Base-by-base conservation (phyloP, 495 filamentous ascomycete species). In the Durotheca rogersii region DNA sequence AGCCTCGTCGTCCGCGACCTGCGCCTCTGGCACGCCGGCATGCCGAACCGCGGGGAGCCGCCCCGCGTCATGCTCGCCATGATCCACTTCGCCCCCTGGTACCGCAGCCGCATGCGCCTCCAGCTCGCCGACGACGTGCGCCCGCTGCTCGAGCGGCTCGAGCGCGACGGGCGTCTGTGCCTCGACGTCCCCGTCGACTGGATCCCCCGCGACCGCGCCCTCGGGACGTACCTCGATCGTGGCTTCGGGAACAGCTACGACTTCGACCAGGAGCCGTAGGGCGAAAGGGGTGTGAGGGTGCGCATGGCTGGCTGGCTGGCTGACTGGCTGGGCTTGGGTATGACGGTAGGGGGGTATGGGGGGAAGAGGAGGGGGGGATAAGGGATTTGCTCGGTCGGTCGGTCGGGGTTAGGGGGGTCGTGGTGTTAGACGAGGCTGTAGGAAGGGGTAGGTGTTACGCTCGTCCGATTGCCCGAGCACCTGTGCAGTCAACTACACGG, bases 21-120 rank as follows among this genome's bases (percentile, higher is more conserved):
- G 41, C 59, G 81, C 16, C 68, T 84, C 3, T 85, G 80, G 80
- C 80, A 84, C 62, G 78, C 76, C 5, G 81, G 81, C 0, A 78
- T 80, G 69, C 80, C 78, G 7, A 85, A 84, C 48, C 49, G 66
- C 14, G 74, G 71, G 4, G 58, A 70, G 12, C 61, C 67, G 7
- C 66, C 70, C 0, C 66, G 81, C 29, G 72, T 83, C 21, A 81
- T 84, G 80, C 64, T 85, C 9, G 78, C 79, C 9, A 74, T 79
- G 67, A 81, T 77, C 61, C 67, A 71, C 62, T 74, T 65, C 48
- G 71, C 73, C 0, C 67, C 67, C 7, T 74, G 74, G 73, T 75
- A 76, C 41, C 59, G 74, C 9, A 80, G 79, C 37, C 58, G 65
- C 12, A 80, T 81, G 77, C 63, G 59, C 15, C 55, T 80, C 11